These are phyloP conservation scores for Berberis vulgaris DNA, from an alignment of 164 flowering plant genomes.

Conservation along the genomic window DNA sequence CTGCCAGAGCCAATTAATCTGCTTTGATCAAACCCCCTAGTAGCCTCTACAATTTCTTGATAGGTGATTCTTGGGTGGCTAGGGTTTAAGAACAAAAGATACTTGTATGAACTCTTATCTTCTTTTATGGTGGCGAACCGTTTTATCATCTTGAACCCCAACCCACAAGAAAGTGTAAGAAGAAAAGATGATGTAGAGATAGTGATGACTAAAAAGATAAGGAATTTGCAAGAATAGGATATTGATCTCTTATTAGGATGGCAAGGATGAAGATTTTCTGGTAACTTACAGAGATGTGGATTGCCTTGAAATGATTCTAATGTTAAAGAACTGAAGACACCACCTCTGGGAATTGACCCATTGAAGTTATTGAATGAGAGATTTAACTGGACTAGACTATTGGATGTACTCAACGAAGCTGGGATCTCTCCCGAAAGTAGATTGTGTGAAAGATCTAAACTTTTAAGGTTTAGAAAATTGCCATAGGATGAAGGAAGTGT, in stretches of 20 bases:
- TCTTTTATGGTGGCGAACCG: constrained; percentile 2
- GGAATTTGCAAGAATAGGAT: constrained; percentile 11
- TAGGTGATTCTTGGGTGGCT: constrained; percentile 23
- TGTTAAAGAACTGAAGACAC: constrained; percentile 12
- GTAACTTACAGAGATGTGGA: constrained; percentile 12
- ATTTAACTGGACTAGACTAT: constrained; percentile 12
- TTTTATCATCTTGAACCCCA: constrained; percentile 9
- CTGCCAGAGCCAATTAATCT: constrained; percentile 21
- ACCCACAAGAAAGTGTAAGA: constrained; percentile 14
- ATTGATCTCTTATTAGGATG: background rate
- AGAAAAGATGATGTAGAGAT: constrained; percentile 12
- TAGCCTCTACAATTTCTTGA: constrained; percentile 22
- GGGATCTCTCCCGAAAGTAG: constrained; percentile 19
- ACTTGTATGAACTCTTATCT: constrained; percentile 1
- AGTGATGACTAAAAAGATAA: constrained; percentile 12
- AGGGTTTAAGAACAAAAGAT: constrained; percentile 2
- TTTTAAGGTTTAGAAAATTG: constrained; percentile 15
- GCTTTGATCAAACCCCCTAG: constrained; percentile 18
- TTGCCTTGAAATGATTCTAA: constrained; percentile 20
- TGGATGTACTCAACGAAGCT: constrained; percentile 10
- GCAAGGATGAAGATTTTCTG: constrained; percentile 6
- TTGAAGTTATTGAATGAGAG: constrained; percentile 15
- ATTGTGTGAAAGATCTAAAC: constrained; percentile 21
- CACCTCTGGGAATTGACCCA: constrained; percentile 15
- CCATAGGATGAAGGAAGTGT: constrained; percentile 16